Evolutionary conservation across 2,329 filamentous ascomycete genomes (phyloP), one percentile per base, ranked within the genome.

Genomic region (Botryotinia convoluta): DNA sequence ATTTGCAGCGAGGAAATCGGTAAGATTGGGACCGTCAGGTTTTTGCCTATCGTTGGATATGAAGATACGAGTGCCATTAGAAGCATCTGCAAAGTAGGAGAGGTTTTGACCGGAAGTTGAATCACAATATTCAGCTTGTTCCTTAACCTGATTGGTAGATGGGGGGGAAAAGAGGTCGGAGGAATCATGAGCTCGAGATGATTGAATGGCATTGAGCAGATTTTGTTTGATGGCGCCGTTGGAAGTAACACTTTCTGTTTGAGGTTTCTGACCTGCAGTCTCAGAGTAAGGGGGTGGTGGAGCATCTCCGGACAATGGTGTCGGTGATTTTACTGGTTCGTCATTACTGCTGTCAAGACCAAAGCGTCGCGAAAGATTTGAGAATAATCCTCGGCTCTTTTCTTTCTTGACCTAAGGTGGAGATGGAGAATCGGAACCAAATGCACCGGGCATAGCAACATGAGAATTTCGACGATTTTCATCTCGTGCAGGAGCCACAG

Each of bases 101-200:
- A 97, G 89, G 81, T 97, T 90, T 73, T 94, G 89, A 1, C 89
- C 90, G 2, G 92, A 89, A 37, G 85, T 91, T 77, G 89, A 87
- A 83, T 98, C 95, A 81, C 95, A 98, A 83, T 97, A 97, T 0
- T 92, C 92, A 57, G 91, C 89, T 77, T 93, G 92, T 81, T 97
- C 94, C 79, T 92, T 92, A 77, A 97, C 90, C 69, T 91, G 84
- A 75, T 89, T 91, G 51, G 92, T 91, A 71, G 89, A 84, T 0
- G 93, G 93, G 35, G 89, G 88, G 5, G 89, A 90, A 83, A 93
- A 95, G n/a, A 97, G 83, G 18, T 85, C 84, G 26, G 89, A 87
- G 1, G 93, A 93, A 75, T 93, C 91, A 81, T 95, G 91, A 1
- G 94, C 86, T 54, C 94, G 89, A 35, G 93, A 93, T 12, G 93